phyloP scores from a whole-genome alignment of 1,284 basidiomycete species.

The Ceratobasidium sp. region DNA sequence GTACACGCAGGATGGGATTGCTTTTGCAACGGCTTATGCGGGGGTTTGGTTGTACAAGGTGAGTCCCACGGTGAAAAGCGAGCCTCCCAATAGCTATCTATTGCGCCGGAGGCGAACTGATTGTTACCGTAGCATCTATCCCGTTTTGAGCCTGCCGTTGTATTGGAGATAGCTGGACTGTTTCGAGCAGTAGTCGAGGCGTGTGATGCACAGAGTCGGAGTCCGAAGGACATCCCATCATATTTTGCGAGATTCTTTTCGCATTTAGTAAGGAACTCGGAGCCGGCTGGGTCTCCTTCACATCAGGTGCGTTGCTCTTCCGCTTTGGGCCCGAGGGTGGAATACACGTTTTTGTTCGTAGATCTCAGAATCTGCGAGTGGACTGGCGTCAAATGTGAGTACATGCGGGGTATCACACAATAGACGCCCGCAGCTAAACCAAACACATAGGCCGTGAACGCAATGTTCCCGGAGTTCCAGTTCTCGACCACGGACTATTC shows the following conservation, averaged over 20 bases:
- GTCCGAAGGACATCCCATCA: slow-evolving; percentile 31
- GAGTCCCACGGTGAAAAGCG: not conserved
- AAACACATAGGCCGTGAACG: slow-evolving; percentile 9
- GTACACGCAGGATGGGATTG: slow-evolving; percentile 39
- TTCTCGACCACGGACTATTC: slow-evolving; percentile 35
- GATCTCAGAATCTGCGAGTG: not conserved
- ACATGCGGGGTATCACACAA: not conserved
- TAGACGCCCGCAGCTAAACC: not conserved
- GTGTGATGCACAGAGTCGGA: slow-evolving; percentile 27
- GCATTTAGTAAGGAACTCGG: slow-evolving; percentile 33
- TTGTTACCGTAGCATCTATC: slow-evolving; percentile 18
- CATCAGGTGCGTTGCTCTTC: not conserved
- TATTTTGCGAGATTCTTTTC: slow-evolving; percentile 41
- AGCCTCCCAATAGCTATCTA: too few relatives aligned
- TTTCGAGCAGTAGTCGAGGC: slow-evolving; percentile 23
- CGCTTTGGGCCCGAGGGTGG: not conserved
- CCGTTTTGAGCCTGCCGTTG: slow-evolving; percentile 11
- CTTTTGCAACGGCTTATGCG: slow-evolving; percentile 38
- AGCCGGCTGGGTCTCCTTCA: slow-evolving; percentile 15
- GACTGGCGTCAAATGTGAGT: not conserved
- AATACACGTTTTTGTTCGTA: not conserved
- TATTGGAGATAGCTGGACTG: slow-evolving; percentile 10
- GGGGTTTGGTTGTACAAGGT: slow-evolving; percentile 45
- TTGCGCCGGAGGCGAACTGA: not conserved
- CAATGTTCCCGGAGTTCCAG: slow-evolving; percentile 38